These are phyloP conservation scores for Candida ficus DNA, from an alignment of 805 yeast species.

Conservation along the genomic window DNA sequence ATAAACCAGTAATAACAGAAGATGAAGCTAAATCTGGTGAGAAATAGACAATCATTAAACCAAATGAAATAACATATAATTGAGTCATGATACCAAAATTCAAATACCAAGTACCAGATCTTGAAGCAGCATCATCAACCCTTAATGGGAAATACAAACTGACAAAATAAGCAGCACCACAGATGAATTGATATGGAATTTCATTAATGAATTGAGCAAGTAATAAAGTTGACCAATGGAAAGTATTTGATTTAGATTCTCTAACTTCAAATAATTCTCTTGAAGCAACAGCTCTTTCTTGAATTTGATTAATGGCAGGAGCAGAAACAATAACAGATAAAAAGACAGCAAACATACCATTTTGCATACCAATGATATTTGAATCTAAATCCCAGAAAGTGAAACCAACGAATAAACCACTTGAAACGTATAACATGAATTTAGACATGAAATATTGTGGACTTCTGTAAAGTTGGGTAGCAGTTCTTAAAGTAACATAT, in stretches of 20 bases:
- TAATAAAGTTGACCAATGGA: slow-evolving; percentile 62
- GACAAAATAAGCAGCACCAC: slow-evolving; percentile 47
- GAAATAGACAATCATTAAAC: slow-evolving; percentile 45
- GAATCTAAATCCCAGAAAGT: slow-evolving; percentile 58
- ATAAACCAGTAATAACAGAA: slow-evolving; percentile 48
- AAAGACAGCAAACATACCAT: slow-evolving; percentile 57
- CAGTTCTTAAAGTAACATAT: slow-evolving; percentile 38
- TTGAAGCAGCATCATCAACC: slow-evolving; percentile 35
- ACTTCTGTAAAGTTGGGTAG: slow-evolving; percentile 50
- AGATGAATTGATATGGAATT: slow-evolving; percentile 50
- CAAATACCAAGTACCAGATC: slow-evolving; percentile 47
- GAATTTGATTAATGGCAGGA: slow-evolving; percentile 60
- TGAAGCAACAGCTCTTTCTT: slow-evolving; percentile 50
- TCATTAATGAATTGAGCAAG: slow-evolving; percentile 52
- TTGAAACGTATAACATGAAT: slow-evolving; percentile 42
- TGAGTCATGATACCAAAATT: slow-evolving; percentile 40
- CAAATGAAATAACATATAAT: slow-evolving; percentile 40
- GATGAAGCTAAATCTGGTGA: slow-evolving; percentile 72
- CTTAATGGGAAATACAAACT: slow-evolving; percentile 48
- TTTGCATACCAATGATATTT: slow-evolving; percentile 51
- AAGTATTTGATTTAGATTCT: slow-evolving; percentile 68
- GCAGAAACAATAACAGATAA: slow-evolving; percentile 54
- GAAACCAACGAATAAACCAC: slow-evolving; percentile 71
- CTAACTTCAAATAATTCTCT: slow-evolving; percentile 67
- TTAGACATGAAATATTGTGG: slow-evolving; percentile 61